Evolutionary conservation across 2,329 filamentous ascomycete species (phyloP).

Genomic region (Aaosphaeria arxii): DNA sequence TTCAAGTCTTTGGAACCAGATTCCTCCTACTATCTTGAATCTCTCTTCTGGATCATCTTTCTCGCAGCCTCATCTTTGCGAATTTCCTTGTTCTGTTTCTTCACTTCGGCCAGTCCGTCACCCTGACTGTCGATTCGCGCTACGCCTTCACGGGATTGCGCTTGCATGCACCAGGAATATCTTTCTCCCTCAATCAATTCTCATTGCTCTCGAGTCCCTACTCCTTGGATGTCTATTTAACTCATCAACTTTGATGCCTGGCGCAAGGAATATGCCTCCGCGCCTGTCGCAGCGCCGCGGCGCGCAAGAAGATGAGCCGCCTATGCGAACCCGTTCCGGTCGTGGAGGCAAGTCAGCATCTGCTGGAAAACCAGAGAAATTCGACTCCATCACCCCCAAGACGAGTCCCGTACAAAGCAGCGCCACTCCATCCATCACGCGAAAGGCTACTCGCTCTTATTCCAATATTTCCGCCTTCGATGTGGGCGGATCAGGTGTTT

Average conservation of each 20-base stretch:
- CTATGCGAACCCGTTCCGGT: slow-evolving; percentile 31
- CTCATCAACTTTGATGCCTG: slow-evolving; percentile 16
- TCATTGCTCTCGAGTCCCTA: slow-evolving; percentile 2
- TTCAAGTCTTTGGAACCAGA: slow-evolving; percentile 5
- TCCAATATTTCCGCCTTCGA: slow-evolving; percentile 31
- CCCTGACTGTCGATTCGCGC: slow-evolving; percentile 32
- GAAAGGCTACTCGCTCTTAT: slow-evolving; percentile 34
- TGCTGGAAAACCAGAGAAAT: slow-evolving; percentile 22
- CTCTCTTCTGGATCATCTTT: slow-evolving; percentile 4
- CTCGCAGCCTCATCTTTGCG: slow-evolving; percentile 7
- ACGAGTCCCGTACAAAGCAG: slow-evolving; percentile 21
- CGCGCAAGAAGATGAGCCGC: slow-evolving; percentile 28
- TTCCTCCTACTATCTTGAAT: slow-evolving; percentile 6
- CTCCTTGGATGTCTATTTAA: slow-evolving; percentile 1
- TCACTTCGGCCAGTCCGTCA: slow-evolving; percentile 20
- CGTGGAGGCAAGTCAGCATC: slow-evolving; percentile 28
- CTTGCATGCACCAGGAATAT: slow-evolving; percentile 17
- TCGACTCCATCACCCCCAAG: slow-evolving; percentile 22
- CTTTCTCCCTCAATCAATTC: slow-evolving; percentile 12
- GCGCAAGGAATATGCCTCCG: slow-evolving; percentile 20
- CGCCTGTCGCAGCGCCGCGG: slow-evolving; percentile 29
- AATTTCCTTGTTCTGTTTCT: slow-evolving; percentile 17
- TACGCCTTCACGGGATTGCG: slow-evolving; percentile 30
- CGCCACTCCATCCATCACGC: slow-evolving; percentile 17
- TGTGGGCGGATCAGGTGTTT: slow-evolving; percentile 21